phyloP scores from a whole-genome alignment of 2,329 filamentous ascomycete species.

The Trichocomaceae sp. region DNA sequence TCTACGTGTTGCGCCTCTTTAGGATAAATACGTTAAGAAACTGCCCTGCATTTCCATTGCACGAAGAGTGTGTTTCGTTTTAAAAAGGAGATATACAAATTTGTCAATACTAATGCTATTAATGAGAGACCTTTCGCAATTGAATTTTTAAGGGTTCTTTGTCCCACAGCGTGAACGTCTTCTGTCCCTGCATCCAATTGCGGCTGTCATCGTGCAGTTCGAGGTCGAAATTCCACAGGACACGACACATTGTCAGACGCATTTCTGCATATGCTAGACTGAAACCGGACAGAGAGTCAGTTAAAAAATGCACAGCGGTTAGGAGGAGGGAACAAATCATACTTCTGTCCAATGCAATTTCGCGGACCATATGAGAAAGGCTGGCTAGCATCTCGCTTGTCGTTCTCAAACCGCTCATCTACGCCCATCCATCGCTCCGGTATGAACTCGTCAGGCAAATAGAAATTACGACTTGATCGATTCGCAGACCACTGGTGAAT shows the following conservation, averaged over 20 bases:
- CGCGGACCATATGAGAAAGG: conserved; percentile 46
- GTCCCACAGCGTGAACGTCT: conserved; percentile 4
- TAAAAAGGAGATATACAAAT: too few species aligned
- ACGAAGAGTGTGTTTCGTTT: too few species aligned
- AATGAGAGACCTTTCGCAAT: neutral
- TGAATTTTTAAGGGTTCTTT: conserved; percentile 2
- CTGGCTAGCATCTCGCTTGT: conserved; percentile 42
- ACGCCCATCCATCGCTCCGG: conserved; percentile 39
- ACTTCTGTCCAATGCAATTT: conserved; percentile 49
- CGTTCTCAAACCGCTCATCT: conserved; percentile 31
- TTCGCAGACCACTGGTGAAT: conserved; percentile 43
- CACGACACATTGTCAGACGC: conserved; percentile 3
- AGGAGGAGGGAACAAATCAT: conserved; percentile 17
- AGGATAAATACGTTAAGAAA: too few species aligned
- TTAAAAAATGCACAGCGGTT: neutral
- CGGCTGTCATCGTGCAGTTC: neutral
- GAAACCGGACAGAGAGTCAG: neutral
- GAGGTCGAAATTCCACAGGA: conserved; percentile 4
- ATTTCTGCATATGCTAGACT: conserved; percentile 7
- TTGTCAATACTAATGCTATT: neutral
- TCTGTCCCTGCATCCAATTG: conserved; percentile 2
- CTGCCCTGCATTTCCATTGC: too few species aligned
- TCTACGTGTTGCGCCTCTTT: too few species aligned
- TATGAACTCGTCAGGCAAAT: conserved; percentile 39
- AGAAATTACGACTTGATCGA: conserved; percentile 41